Evolutionary conservation across 345 rosid species (phyloP), one percentile per base, ranked within the genome.

Genomic region (Populus ilicifolia): DNA sequence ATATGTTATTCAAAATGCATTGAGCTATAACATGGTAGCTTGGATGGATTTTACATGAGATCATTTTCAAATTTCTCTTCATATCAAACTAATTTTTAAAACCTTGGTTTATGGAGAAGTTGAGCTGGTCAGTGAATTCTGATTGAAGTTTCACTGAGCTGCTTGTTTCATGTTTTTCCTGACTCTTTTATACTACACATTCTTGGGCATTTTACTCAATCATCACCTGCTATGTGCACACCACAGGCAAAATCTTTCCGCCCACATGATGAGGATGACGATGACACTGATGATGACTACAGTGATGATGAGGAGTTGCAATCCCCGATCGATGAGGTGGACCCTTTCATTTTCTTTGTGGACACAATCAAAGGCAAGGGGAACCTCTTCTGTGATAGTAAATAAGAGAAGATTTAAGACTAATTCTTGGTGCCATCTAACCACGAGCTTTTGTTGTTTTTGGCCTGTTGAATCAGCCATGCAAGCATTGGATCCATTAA

Each of bases 261-360:
- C 38, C 85, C 90, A 33, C 79, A 85, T 78, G 98, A 92, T 46
- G 88, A 84, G 0, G 93, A 89, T 0, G 92, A 94, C 0, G 97
- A 94, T 0, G 95, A 93, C 78, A 88, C 96, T 0, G 97, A 96
- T 83, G 97, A 96, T 76, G 98, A 94, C 79, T 96, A 79, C 48
- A 96, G 94, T 63, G 98, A 94, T 54, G 97, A 96, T 76, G 98
- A 96, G 56, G 99, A 91, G 84, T 81, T 90, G 81, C 97, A 90
- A 76, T 96, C 98, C 11, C 99, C 99, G 67, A 92, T 96, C 25
- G 98, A 94, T 81, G 98, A 96, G 78, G 93, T 96, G 79, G 99
- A 96, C 80, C 98, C 99, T 64, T 96, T 96, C 81, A 84, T 96
- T 73, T 87, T 89, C 88, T 96, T 96, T 78, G 94, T 90, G 44